Percentiles rank a stretch among this genome's conserved stretches.
Conservation (phyloP, 345 rosid species). For the Salix udensis region DNA sequence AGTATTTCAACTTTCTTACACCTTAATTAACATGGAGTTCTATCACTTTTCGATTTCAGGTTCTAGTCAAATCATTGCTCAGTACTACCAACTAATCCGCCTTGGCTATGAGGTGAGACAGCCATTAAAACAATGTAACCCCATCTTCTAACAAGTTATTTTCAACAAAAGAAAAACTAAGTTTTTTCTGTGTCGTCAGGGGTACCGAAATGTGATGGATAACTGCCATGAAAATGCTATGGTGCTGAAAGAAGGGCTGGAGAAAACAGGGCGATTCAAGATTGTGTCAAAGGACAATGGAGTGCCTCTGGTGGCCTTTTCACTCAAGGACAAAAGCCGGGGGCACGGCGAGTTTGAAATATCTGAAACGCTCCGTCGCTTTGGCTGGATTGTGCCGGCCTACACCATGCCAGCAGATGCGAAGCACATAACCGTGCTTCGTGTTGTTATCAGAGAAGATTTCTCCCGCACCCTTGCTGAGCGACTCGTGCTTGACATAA, state of each 20-base stretch:
- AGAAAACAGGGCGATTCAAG: slow-evolving; percentile 62
- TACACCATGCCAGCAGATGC: slow-evolving; percentile 92
- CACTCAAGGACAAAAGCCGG: slow-evolving; percentile 61
- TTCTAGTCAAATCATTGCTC: slow-evolving; percentile 84
- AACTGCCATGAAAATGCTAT: slow-evolving; percentile 70
- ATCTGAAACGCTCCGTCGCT: slow-evolving; percentile 73
- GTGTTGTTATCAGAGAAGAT: slow-evolving; percentile 88
- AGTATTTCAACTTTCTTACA: not conserved
- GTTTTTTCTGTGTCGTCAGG: slow-evolving; percentile 31
- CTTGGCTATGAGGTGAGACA: slow-evolving; percentile 65
- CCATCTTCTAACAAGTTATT: not conserved
- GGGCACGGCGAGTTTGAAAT: slow-evolving; percentile 70
- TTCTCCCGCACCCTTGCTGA: slow-evolving; percentile 88
- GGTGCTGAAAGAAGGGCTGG: slow-evolving; percentile 68
- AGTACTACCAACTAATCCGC: slow-evolving; percentile 85
- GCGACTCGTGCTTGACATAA: slow-evolving; percentile 71
- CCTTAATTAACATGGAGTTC: not conserved
- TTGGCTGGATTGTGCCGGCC: slow-evolving; percentile 90
- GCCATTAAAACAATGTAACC: not conserved
- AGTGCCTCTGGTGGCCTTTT: slow-evolving; percentile 86
- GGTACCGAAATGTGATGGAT: slow-evolving; percentile 86
- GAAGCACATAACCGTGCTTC: slow-evolving; percentile 79
- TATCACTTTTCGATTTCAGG: slow-evolving; percentile 29
- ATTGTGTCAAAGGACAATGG: slow-evolving; percentile 81
- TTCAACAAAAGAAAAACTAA: not conserved